Base-by-base conservation (phyloP, 768 basidiomycete genomes). In the Trametes sanguinea region DNA sequence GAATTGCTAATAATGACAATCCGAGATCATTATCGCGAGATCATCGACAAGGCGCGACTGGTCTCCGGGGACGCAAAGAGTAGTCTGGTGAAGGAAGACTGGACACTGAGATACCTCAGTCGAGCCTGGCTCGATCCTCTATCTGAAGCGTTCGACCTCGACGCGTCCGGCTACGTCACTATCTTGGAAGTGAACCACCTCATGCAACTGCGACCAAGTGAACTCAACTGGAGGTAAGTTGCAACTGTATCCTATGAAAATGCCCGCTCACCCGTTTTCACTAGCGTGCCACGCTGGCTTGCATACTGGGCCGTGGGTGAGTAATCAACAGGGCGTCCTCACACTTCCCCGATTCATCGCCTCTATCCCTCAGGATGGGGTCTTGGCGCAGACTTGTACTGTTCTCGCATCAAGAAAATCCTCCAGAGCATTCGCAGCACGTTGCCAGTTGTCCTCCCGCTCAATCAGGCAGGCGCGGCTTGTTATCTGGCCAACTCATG, bases 1-100 rank as follows among this genome's bases (percentile, higher is more conserved):
- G 71, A 76, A 1, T 78, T 80, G 56, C 82, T 84, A 51, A 79
- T 81, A 3, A 72, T 81, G 53, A 75, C 75, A 2, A 55, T 78
- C 5, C 69, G 73, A 13, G 77, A 80, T 61, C 73, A 77, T 62
- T 76, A 76, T 51, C 50, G 68, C 2, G 70, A 68, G 33, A 62
- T 72, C 29, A 50, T 48, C n/a, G 66, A 62, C 2, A 59, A 57
- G 6, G n/a, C 40, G 9, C 46, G 46, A 17, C 46, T 8, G 7
- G 46, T 27, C 4, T 27, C 46, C 27, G 46, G 27, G 2, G 46
- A 47, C 5, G 17, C 11, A 10, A n/a, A 4, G 11, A 47, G 22
- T 22, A 22, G 22, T 22, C 22, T 47, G 11, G 10, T 33, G 54
- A 52, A 60, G 8, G 76, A 76, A 44, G 62, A 65, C 30, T 78